phyloP scores from a whole-genome alignment of 257 asterid genomes.

The Sherardia arvensis region DNA sequence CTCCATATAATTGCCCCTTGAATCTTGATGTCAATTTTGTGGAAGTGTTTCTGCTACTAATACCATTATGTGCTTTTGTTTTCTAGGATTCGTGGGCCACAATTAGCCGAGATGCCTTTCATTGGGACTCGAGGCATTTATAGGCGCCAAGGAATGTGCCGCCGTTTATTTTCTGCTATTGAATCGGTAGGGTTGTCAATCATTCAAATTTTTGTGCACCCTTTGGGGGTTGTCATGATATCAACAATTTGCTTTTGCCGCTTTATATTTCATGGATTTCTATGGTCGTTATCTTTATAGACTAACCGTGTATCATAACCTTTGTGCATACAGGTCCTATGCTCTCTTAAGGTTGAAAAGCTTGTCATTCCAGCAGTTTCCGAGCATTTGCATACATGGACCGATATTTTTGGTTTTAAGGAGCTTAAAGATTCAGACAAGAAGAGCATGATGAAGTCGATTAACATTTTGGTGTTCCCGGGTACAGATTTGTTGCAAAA shows the following conservation, averaged over 20 bases:
- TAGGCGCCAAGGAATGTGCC: constrained; percentile 99
- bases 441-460: constrained; percentile 44
- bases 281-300: neutral
- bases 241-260: neutral
- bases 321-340: constrained; percentile 49
- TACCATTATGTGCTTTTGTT: constrained; percentile 2
- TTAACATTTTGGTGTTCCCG: constrained; percentile 85
- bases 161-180: constrained; percentile 76
- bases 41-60: neutral
- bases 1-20: neutral
- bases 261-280: neutral
- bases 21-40: neutral
- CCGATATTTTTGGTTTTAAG: constrained; percentile 61
- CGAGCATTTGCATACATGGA: constrained; percentile 82
- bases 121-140: constrained; percentile 81
- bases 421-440: constrained; percentile 46
- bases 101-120: constrained; percentile 98
- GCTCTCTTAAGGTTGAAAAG: constrained; percentile 51
- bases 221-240: too few relatives aligned
- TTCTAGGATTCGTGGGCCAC: constrained; percentile 71
- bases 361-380: constrained; percentile 83
- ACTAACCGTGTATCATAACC: neutral
- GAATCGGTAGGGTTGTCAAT: constrained; percentile 47
- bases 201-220: neutral
- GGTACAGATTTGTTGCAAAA: constrained; percentile 90